Percentiles rank a stretch among this genome's conserved stretches.
Conservation (phyloP, 169 alveolate species). For the Perkinsus marinus region DNA sequence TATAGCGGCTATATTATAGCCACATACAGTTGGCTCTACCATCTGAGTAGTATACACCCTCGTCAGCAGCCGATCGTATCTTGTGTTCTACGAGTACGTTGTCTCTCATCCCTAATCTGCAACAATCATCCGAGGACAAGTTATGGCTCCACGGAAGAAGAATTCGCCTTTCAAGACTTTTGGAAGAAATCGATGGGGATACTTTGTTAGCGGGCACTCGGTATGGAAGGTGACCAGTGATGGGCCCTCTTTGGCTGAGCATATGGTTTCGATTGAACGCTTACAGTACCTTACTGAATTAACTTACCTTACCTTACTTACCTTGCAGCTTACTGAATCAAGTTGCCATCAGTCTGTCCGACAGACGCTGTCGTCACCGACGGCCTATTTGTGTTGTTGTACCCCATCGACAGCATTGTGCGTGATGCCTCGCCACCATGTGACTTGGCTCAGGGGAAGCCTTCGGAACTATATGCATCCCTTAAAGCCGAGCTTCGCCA, state of each 20-base stretch:
- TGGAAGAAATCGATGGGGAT: too few relatives aligned
- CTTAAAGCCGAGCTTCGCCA: neutral
- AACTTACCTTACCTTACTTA: too few relatives aligned
- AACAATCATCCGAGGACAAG: too few relatives aligned
- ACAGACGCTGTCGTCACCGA: neutral
- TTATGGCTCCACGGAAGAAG: too few relatives aligned
- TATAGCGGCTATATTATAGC: too few relatives aligned
- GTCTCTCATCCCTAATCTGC: too few relatives aligned
- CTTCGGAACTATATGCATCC: neutral
- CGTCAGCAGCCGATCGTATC: too few relatives aligned
- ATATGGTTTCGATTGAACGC: neutral
- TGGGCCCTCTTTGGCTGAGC: neutral
- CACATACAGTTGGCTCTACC: too few relatives aligned
- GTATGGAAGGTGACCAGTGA: neutral
- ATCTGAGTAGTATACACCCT: too few relatives aligned
- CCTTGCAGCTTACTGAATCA: neutral
- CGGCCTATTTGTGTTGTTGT: neutral
- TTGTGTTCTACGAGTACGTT: too few relatives aligned
- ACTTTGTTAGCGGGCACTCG: neutral
- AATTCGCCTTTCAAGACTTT: too few relatives aligned
- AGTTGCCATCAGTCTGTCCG: neutral
- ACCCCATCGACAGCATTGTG: neutral
- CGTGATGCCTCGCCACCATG: neutral
- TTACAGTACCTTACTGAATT: too few relatives aligned
- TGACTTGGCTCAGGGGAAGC: neutral